Conservation (phyloP, 495 filamentous ascomycete species). For the Penicillium lividum region DNA sequence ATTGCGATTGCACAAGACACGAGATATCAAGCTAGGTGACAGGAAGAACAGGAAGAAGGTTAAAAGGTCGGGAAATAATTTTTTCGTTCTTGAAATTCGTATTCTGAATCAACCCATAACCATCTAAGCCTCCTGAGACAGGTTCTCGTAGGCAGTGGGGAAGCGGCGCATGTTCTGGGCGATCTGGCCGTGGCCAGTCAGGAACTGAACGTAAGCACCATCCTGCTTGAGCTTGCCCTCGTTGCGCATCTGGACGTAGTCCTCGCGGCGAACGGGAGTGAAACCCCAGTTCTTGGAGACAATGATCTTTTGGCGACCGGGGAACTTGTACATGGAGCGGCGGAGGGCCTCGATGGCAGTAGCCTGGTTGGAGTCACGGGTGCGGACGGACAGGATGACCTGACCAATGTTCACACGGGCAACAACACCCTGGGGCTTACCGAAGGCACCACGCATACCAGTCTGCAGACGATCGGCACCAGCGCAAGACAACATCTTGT, state of each 20-base stretch:
- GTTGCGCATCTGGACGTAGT: conserved; percentile 90
- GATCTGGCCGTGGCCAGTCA: conserved; percentile 83
- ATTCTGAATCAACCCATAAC: conserved; percentile 30
- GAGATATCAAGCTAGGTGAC: conserved; percentile 31
- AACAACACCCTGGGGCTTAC: conserved; percentile 96
- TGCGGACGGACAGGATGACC: conserved; percentile 94
- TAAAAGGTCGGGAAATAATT: conserved; percentile 31
- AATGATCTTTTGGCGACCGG: conserved; percentile 99
- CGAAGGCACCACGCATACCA: conserved; percentile 99
- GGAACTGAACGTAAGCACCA: conserved; percentile 99
- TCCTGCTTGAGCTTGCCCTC: conserved; percentile 88
- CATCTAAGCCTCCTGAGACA: conserved; percentile 51
- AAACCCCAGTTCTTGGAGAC: conserved; percentile 99
- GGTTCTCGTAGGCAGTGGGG: conserved; percentile 79
- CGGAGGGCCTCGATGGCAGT: conserved; percentile 97
- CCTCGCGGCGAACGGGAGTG: conserved; percentile 94
- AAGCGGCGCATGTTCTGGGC: conserved; percentile 87
- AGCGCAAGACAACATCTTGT: conserved; percentile 99
- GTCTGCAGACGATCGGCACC: conserved; percentile 99
- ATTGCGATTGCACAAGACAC: conserved; percentile 27
- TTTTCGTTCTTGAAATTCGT: conserved; percentile 32
- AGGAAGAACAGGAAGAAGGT: conserved; percentile 18
- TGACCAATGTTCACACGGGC: conserved; percentile 99
- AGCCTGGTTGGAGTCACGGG: conserved; percentile 87
- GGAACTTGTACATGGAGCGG: conserved; percentile 99